Conservation (phyloP, 352 stramenopile species). For the Halophytophthora polymorphica region DNA sequence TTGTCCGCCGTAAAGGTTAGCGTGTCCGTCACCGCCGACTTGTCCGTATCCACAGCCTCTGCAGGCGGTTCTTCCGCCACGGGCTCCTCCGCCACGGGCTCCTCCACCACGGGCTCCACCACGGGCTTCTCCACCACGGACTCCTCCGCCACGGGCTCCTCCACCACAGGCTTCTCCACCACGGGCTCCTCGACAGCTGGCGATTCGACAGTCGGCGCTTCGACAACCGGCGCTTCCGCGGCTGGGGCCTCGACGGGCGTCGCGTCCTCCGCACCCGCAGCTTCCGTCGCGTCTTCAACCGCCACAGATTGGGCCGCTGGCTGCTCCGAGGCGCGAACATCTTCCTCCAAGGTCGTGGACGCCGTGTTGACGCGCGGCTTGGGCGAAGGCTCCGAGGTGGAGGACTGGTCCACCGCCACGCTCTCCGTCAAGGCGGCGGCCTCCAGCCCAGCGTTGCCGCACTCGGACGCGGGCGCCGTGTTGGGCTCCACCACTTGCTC, state of each 20-base stretch:
- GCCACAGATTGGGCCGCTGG: neutral
- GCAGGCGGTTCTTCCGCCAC: conserved; percentile 13
- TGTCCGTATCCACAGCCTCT: conserved; percentile 8
- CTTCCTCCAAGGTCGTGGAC: neutral
- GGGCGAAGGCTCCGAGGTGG: conserved; percentile 2
- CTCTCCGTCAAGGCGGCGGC: conserved; percentile 22
- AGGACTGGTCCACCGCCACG: conserved; percentile 21
- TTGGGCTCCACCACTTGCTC: conserved; percentile 40
- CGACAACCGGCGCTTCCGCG: conserved; percentile 1
- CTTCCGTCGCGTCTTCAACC: conserved; percentile 1
- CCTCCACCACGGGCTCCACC: conserved; percentile 12
- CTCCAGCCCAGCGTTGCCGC: conserved; percentile 26
- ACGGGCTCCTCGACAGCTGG: neutral
- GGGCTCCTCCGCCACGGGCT: conserved; percentile 6
- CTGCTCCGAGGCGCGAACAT: neutral
- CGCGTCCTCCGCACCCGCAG: conserved; percentile 11
- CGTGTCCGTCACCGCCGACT: neutral
- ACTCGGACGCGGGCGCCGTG: conserved; percentile 22
- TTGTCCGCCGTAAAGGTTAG: conserved; percentile 37
- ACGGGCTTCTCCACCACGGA: conserved; percentile 2
- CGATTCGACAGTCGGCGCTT: conserved; percentile 1
- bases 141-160: conserved; percentile 14
- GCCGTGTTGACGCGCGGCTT: no score
- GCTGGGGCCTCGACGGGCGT: conserved; percentile 1
- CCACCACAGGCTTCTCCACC: conserved; percentile 8